Percentiles rank a stretch among this genome's conserved stretches.
Evolutionary conservation across 1,139 yeast species (phyloP).

Genomic region (Geotrichum fermentans): DNA sequence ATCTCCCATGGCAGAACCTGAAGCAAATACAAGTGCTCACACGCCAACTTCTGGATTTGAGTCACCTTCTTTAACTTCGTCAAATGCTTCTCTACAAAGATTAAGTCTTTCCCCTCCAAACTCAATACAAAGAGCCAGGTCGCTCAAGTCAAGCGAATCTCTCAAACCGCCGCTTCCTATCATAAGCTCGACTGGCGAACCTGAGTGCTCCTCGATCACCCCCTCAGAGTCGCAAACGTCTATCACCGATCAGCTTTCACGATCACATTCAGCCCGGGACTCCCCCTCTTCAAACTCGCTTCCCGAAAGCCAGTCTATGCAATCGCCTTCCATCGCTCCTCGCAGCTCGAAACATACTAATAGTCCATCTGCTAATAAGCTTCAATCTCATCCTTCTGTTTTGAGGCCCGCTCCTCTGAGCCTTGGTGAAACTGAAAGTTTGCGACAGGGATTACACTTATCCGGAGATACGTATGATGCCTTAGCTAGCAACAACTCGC

Average conservation of each 20-base stretch:
- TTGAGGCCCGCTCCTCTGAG: constrained; percentile 10
- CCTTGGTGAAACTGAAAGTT: neutral
- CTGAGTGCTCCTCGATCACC: neutral
- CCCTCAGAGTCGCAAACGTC: neutral
- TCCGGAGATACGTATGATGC: neutral
- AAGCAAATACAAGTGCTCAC: constrained; percentile 5
- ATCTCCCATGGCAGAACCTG: neutral
- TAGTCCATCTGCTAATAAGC: neutral
- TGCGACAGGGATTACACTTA: neutral
- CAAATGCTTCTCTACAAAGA: constrained; percentile 1
- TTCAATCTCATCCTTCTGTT: neutral
- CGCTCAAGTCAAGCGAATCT: constrained; percentile 4
- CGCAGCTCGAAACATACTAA: constrained; percentile 11
- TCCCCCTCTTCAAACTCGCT: neutral
- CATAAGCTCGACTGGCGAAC: neutral
- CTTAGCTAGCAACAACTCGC: neutral
- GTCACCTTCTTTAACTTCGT: neutral
- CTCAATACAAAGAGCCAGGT: neutral
- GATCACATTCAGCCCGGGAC: neutral
- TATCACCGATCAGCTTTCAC: neutral
- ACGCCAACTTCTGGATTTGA: constrained; percentile 3
- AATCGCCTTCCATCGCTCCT: constrained; percentile 14
- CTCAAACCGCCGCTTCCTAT: constrained; percentile 11
- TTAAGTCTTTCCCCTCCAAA: constrained; percentile 1
- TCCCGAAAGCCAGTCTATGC: neutral